A percentile compares a stretch with the other conserved stretches of the same genome.
Conservation (phyloP, 176 grass and related monocot species). For the Musa acuminata region DNA sequence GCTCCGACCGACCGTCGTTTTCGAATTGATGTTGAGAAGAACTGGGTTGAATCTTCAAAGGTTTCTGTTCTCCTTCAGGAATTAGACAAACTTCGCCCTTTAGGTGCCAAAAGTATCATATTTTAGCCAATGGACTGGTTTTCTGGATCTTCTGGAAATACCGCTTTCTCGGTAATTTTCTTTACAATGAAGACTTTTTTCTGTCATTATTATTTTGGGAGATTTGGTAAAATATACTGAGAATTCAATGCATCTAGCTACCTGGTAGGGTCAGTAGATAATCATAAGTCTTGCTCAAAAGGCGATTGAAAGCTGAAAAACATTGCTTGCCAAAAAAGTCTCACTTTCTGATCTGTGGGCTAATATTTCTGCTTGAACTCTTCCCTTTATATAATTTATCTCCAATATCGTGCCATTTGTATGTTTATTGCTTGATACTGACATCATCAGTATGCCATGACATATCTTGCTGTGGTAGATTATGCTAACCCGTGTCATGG, state of each 20-base stretch:
- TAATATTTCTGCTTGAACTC: neutral
- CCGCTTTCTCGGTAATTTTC: slow-evolving; percentile 69
- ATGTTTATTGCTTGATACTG: neutral
- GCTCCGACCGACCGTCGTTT: slow-evolving; percentile 79
- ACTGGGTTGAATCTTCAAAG: slow-evolving; percentile 95
- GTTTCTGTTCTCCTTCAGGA: slow-evolving; percentile 78
- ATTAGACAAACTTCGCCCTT: slow-evolving; percentile 44
- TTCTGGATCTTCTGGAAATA: slow-evolving; percentile 95
- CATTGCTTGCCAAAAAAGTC: too few species aligned
- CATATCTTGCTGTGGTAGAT: neutral
- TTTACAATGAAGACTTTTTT: neutral
- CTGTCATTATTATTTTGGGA: neutral
- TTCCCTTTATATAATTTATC: neutral
- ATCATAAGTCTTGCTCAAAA: neutral
- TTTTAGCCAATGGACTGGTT: slow-evolving; percentile 98
- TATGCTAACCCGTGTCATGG: too few species aligned
- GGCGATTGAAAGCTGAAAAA: too few species aligned
- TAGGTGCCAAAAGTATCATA: slow-evolving; percentile 75
- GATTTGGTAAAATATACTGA: neutral
- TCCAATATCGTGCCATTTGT: neutral
- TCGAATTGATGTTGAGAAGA: slow-evolving; percentile 67
- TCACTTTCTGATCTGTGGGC: neutral
- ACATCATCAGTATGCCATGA: neutral
- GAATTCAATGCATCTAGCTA: neutral
- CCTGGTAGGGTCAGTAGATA: neutral